These are phyloP conservation scores for Lasiosphaeria ovina DNA, from an alignment of 495 filamentous ascomycete genomes.

Conservation along the genomic window DNA sequence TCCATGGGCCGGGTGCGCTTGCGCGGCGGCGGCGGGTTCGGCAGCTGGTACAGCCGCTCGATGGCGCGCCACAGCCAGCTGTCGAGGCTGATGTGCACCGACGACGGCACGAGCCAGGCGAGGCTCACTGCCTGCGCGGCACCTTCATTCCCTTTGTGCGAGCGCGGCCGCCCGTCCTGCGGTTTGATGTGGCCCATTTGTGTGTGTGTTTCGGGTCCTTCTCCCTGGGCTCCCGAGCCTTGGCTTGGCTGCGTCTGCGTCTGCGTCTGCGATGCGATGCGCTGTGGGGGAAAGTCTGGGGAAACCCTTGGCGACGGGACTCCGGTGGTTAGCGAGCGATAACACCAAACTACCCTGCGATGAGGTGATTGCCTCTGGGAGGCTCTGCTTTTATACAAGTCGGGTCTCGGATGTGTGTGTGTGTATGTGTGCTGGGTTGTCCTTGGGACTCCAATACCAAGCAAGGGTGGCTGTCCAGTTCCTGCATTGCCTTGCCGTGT, in stretches of 20 bases:
- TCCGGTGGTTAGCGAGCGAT: neutral
- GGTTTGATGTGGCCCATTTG: constrained; percentile 14
- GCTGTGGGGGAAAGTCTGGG: neutral
- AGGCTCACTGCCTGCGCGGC: neutral
- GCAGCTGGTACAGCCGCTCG: constrained; percentile 27
- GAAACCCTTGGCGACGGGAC: neutral
- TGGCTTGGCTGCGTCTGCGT: neutral
- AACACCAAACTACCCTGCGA: constrained; percentile 1
- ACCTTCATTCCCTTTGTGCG: no score
- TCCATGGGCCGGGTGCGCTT: constrained; percentile 61
- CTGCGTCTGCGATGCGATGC: no score
- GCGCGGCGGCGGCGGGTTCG: constrained; percentile 23
- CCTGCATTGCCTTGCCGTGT: no score
- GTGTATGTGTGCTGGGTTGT: no score
- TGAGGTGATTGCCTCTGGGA: constrained; percentile 3
- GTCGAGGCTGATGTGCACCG: constrained; percentile 15
- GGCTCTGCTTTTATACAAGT: neutral
- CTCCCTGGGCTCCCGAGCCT: neutral
- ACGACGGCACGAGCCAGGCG: constrained; percentile 3
- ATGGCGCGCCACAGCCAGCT: constrained; percentile 27
- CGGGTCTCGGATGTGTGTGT: neutral
- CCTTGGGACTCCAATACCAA: neutral
- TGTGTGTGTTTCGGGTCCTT: neutral
- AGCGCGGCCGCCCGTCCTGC: no score
- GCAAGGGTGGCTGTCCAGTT: no score